Evolutionary conservation across 495 filamentous ascomycete genomes (phyloP).

Genomic region (Cercophora samala): DNA sequence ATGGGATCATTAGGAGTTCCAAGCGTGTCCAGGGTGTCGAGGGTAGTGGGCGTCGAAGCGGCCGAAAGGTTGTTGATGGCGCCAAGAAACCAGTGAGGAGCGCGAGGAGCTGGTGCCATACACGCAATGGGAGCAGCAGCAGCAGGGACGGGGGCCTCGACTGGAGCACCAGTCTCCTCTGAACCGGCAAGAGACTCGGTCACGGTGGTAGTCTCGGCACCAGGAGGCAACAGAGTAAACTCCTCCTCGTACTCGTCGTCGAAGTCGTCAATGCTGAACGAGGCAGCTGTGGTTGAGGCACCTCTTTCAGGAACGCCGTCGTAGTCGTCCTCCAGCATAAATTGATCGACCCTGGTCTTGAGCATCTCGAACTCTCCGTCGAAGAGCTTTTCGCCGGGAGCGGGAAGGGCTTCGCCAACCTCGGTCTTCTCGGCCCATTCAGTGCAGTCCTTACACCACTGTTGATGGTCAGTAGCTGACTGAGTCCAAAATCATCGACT

Average conservation of each 20-base stretch:
- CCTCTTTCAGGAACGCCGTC: neutral
- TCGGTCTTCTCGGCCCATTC: constrained; percentile 31
- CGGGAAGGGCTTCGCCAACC: constrained; percentile 22
- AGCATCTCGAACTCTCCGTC: neutral
- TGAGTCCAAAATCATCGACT: neutral
- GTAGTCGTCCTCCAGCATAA: neutral
- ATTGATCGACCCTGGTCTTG: neutral
- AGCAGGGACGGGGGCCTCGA: neutral
- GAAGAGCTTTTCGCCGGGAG: neutral
- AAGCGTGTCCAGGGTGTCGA: neutral
- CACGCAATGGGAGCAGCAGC: neutral
- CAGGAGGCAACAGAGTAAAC: neutral
- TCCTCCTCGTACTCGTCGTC: neutral
- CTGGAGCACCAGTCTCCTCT: neutral
- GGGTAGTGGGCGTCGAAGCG: neutral
- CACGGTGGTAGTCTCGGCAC: neutral
- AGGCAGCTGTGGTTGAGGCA: neutral
- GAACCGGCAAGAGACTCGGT: neutral
- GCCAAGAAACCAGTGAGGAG: neutral
- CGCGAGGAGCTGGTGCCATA: neutral
- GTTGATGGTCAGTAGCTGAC: constrained; percentile 9
- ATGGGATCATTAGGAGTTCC: neutral
- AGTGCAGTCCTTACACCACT: constrained; percentile 59
- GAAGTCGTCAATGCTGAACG: neutral
- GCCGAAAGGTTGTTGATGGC: neutral